These are phyloP conservation scores for Quercus suber DNA, from an alignment of 306 rosid species.

Conservation along the genomic window DNA sequence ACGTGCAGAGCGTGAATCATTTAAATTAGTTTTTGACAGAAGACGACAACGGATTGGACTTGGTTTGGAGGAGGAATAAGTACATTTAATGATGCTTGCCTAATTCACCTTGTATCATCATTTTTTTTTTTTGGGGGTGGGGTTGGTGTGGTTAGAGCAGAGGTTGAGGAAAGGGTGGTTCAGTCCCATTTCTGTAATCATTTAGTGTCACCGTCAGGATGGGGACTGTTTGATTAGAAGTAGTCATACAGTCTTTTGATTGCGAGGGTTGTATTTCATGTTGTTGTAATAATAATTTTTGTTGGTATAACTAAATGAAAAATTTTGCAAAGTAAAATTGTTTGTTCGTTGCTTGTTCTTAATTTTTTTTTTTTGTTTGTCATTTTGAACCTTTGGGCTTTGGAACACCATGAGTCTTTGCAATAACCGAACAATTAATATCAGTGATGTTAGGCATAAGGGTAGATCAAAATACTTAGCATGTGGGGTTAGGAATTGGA, in stretches of 20 bases:
- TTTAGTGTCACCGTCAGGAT: not conserved
- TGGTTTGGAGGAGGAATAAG: constrained; percentile 61
- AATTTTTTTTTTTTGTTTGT: not conserved
- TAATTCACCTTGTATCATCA: not conserved
- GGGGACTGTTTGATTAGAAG: not conserved
- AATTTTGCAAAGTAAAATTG: not conserved
- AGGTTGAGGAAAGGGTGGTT: not conserved
- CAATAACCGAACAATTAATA: too few species aligned
- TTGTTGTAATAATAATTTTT: not conserved
- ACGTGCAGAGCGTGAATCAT: constrained; percentile 81
- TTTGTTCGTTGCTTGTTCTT: not conserved
- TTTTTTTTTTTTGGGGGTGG: not conserved
- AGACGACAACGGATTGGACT: constrained; percentile 78
- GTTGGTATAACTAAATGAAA: not conserved
- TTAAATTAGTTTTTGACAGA: constrained; percentile 80
- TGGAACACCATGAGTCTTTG: too few species aligned
- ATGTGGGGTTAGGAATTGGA: too few species aligned
- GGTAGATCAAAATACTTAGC: too few species aligned
- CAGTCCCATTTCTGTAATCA: not conserved
- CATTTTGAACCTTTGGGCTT: too few species aligned
- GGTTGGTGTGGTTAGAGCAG: not conserved
- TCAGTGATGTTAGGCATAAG: too few species aligned
- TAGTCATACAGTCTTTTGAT: not conserved
- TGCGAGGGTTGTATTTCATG: not conserved
- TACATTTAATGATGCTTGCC: constrained; percentile 5